A percentile compares a stretch with the other conserved stretches of the same genome.
These are phyloP conservation scores for Brachypodium distachyon DNA, from an alignment of 202 grass and related monocot species.

Conservation along the genomic window DNA sequence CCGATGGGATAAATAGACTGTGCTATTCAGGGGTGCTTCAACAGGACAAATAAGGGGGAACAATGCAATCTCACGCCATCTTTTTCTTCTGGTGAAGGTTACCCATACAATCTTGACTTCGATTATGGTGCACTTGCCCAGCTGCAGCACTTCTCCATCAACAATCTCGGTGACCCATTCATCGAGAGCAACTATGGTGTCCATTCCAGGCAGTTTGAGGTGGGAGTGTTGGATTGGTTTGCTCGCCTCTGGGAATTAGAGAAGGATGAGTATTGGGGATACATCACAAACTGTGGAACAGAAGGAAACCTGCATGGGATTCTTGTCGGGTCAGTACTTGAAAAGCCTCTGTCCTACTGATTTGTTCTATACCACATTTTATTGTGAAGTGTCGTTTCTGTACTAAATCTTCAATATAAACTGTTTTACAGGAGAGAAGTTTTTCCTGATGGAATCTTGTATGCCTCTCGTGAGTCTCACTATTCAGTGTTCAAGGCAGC, in stretches of 20 bases:
- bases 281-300: constrained; percentile 85
- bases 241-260: constrained; percentile 78
- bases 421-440: constrained; percentile 59
- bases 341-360: neutral
- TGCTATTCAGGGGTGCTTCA: too few relatives aligned
- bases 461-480: constrained; percentile 70
- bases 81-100: constrained; percentile 37
- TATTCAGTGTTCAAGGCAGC: constrained; percentile 91
- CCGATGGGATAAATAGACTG: too few relatives aligned
- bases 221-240: constrained; percentile 84
- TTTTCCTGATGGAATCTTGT: constrained; percentile 68
- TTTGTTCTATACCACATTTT: neutral
- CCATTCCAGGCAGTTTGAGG: constrained; percentile 86
- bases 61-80: neutral
- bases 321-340: constrained; percentile 63
- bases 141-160: constrained; percentile 71
- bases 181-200: constrained; percentile 94
- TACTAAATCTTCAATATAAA: neutral
- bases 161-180: constrained; percentile 88
- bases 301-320: constrained; percentile 90
- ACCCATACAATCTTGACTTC: constrained; percentile 84
- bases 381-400: constrained; percentile 3
- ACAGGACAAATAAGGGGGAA: too few relatives aligned
- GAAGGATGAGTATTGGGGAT: constrained; percentile 84
- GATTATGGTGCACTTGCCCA: constrained; percentile 68